A percentile compares a stretch with the other conserved stretches of the same genome.
Evolutionary conservation across 768 basidiomycete species (phyloP).

Genomic region (Auricularia heimuer): DNA sequence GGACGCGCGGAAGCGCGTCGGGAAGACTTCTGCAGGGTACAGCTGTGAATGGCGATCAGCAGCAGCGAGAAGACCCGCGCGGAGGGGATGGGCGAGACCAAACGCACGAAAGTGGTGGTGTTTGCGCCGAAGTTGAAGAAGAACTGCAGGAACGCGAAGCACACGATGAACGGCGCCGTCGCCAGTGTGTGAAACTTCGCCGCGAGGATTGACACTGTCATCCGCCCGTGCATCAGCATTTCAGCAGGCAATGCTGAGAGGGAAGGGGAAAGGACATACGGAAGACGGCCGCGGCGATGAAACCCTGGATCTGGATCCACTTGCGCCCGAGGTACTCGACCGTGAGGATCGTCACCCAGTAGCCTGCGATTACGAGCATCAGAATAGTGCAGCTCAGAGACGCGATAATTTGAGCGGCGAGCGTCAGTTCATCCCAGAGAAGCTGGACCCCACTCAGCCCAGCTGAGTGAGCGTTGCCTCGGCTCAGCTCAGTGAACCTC

Average conservation of each 20-base stretch:
- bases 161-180: conserved; percentile 55
- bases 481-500: too few species aligned
- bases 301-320: conserved; percentile 66
- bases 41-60: too few species aligned
- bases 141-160: conserved; percentile 65
- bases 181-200: conserved; percentile 49
- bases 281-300: conserved; percentile 60
- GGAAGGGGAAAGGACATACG: conserved; percentile 27
- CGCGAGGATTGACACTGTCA: conserved; percentile 55
- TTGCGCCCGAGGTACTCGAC: conserved; percentile 70
- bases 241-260: background rate
- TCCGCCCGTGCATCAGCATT: background rate
- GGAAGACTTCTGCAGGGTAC: conserved; percentile 73
- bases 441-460: too few species aligned
- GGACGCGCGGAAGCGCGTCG: conserved; percentile 60
- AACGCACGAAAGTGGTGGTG: conserved; percentile 21
- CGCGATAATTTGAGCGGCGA: too few species aligned
- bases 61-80: too few species aligned
- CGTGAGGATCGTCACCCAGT: conserved; percentile 57
- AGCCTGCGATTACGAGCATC: conserved; percentile 31
- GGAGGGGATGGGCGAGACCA: too few species aligned
- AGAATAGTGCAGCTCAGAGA: background rate
- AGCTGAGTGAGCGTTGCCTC: too few species aligned
- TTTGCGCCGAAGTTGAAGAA: conserved; percentile 82
- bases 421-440: too few species aligned